Evolutionary conservation across 2,329 filamentous ascomycete genomes (phyloP), one percentile per base, ranked within the genome.

Genomic region (Penicillium aurantiogriseum): DNA sequence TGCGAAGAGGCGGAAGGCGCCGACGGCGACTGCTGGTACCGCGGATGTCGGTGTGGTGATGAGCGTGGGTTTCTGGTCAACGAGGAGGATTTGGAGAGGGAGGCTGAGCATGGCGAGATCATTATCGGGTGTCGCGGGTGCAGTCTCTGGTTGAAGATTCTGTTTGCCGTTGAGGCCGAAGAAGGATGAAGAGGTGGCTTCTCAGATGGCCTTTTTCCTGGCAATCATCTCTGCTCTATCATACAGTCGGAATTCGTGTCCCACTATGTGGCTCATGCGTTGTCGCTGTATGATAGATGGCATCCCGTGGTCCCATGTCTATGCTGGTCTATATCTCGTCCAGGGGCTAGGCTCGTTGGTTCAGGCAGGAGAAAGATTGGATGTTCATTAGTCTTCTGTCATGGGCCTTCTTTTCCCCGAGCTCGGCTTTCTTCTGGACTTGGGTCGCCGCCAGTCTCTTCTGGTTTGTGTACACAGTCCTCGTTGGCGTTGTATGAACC

Each of bases 111-210:
- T 61, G 82, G 79, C 25, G 85, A 87, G 72, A 75, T 87, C 58
- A 73, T 85, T 45, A 78, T 85, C 19, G 84, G 83, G 2, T 88
- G 85, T 74, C 76, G 77, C 56, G 85, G 85, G 36, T 88, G 85
- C 71, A 87, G 85, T 77, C 76, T 88, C 57, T 87, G 83, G 81
- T 76, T 87, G 59, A 82, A 82, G 69, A 79, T 88, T 44, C 72
- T 82, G 61, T 88, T 87, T 76, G 82, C 79, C 13, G 63, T 64
- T 39, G 68, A 68, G 56, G 79, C 76, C 9, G 69, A 67, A 46
- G 66, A 64, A 36, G 60, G 65, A 63, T 56, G 57, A 48, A 27
- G 13, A 25, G 23, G 35, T 38, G 33, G 13, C 3, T 31, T 27
- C 7, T 33, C 23, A 21, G 11, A 13, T 38, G 8, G 19, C n/a